phyloP scores from a whole-genome alignment of 2,329 filamentous ascomycete species.

The Cryphonectria parasitica region DNA sequence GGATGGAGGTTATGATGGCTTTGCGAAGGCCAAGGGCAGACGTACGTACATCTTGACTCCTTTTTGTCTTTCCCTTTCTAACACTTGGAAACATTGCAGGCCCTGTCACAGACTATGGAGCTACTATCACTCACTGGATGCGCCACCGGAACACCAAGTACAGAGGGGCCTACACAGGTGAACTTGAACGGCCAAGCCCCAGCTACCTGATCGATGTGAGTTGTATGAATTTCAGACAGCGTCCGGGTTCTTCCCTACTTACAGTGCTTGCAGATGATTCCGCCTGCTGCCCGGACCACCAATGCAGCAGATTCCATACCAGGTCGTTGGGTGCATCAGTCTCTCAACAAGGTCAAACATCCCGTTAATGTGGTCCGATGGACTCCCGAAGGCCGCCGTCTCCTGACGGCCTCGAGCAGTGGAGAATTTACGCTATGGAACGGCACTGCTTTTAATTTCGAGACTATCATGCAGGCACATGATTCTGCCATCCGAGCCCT shows the following conservation, averaged over 20 bases:
- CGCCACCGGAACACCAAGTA: constrained; percentile 78
- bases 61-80: not conserved
- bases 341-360: constrained; percentile 96
- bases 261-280: constrained; percentile 69
- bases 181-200: constrained; percentile 80
- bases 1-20: constrained; percentile 28
- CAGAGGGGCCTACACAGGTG: constrained; percentile 70
- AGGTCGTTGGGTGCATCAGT: constrained; percentile 96
- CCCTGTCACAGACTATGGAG: constrained; percentile 90
- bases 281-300: constrained; percentile 74
- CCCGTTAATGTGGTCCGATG: constrained; percentile 96
- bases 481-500: constrained; percentile 83
- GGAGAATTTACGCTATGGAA: constrained; percentile 99
- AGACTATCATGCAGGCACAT: constrained; percentile 98
- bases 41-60: constrained; percentile 46
- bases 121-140: constrained; percentile 90
- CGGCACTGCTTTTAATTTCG: constrained; percentile 98
- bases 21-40: constrained; percentile 52
- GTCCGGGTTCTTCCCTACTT: not conserved
- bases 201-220: constrained; percentile 90
- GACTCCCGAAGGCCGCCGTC: constrained; percentile 91
- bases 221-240: constrained; percentile 27
- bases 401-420: constrained; percentile 92
- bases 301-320: constrained; percentile 86
- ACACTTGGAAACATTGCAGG: constrained; percentile 52